Evolutionary conservation across 2,329 filamentous ascomycete genomes (phyloP).

Genomic region (Penicillium thymicola): DNA sequence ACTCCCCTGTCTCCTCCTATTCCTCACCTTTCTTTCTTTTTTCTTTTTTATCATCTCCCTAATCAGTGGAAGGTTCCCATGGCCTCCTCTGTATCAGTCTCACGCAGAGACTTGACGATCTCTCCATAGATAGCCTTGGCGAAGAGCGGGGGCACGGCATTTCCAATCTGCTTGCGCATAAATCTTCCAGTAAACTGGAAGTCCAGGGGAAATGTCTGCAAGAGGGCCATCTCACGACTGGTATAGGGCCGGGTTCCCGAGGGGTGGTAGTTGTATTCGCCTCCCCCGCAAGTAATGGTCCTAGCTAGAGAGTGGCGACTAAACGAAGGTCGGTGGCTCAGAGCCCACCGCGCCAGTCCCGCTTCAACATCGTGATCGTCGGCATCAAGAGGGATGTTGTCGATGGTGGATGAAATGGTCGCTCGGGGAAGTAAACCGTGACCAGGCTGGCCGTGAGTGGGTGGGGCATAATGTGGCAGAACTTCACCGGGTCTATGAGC

Average conservation of each 20-base stretch:
- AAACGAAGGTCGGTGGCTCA: slow-evolving; percentile 35
- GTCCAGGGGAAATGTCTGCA: slow-evolving; percentile 65
- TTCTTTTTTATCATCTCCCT: background rate
- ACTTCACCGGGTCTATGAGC: slow-evolving; percentile 65
- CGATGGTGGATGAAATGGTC: slow-evolving; percentile 45
- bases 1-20: background rate
- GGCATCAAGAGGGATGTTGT: slow-evolving; percentile 38
- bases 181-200: slow-evolving; percentile 55
- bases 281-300: slow-evolving; percentile 62
- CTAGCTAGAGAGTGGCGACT: slow-evolving; percentile 52
- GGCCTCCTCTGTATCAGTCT: slow-evolving; percentile 33
- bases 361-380: slow-evolving; percentile 43
- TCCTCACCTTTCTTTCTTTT: background rate
- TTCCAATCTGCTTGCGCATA: slow-evolving; percentile 65
- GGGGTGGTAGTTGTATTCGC: slow-evolving; percentile 63
- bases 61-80: background rate
- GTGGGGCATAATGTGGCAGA: slow-evolving; percentile 62
- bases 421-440: slow-evolving; percentile 33
- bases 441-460: slow-evolving; percentile 52
- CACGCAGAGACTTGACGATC: slow-evolving; percentile 36
- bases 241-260: slow-evolving; percentile 63
- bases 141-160: slow-evolving; percentile 66
- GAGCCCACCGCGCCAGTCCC: slow-evolving; percentile 21
- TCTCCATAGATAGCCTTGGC: slow-evolving; percentile 40
- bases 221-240: slow-evolving; percentile 61